These are phyloP conservation scores for Saturnispora serradocipensis DNA, from an alignment of 805 yeast species.

Conservation along the genomic window DNA sequence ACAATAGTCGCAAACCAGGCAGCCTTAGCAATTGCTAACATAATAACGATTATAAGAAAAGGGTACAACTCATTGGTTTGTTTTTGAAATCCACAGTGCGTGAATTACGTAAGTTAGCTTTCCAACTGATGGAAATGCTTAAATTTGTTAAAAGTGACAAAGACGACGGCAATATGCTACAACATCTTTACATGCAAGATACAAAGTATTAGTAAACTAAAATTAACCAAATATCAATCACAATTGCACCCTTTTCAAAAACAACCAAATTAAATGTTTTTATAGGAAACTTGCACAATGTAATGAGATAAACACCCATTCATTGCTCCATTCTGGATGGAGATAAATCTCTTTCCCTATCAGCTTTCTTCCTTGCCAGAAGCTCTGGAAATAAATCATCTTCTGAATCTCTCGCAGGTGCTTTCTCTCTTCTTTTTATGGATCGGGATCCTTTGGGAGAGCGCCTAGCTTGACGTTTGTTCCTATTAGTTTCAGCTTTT, in stretches of 20 bases:
- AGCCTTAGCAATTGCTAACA: conserved; percentile 3
- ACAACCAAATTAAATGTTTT: not conserved
- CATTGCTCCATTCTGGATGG: conserved; percentile 5
- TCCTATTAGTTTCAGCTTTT: too few relatives aligned
- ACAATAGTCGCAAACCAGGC: conserved; percentile 26
- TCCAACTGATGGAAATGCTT: not conserved
- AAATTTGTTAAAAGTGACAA: not conserved
- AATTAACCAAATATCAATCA: not conserved
- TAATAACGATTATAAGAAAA: not conserved
- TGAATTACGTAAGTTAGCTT: not conserved
- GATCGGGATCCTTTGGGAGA: conserved; percentile 8
- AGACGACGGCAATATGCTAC: not conserved
- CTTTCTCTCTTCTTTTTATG: conserved; percentile 10
- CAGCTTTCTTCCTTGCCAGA: conserved; percentile 16
- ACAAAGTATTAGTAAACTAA: not conserved
- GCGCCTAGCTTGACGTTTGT: not conserved
- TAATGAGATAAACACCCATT: too few relatives aligned
- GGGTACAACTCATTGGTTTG: not conserved
- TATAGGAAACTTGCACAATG: too few relatives aligned
- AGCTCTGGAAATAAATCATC: conserved; percentile 32
- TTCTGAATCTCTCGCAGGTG: conserved; percentile 16
- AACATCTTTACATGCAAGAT: too few relatives aligned
- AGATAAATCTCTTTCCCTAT: conserved; percentile 3
- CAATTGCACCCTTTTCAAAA: not conserved
- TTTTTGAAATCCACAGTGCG: not conserved